These are phyloP conservation scores for Fusarium sp. DNA, from an alignment of 2,329 filamentous ascomycete genomes.

Conservation along the genomic window DNA sequence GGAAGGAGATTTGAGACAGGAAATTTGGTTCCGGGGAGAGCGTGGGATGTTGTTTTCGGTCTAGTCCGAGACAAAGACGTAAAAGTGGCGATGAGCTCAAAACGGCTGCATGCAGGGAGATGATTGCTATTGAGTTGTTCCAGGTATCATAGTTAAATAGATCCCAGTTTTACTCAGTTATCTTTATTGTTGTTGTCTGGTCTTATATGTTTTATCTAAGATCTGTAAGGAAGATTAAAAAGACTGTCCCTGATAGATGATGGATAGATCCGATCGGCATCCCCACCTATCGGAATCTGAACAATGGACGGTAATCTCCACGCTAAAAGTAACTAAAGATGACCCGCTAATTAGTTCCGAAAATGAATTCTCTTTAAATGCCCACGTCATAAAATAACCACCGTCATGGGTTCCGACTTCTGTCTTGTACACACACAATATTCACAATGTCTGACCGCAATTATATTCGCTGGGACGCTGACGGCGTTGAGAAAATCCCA, in stretches of 20 bases:
- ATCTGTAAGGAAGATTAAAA: too few relatives aligned
- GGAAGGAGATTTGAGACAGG: neutral
- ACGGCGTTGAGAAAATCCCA: neutral
- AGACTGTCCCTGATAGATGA: too few relatives aligned
- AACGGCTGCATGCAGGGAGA: too few relatives aligned
- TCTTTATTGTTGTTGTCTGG: too few relatives aligned
- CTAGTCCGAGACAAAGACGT: neutral
- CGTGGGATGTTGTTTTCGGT: neutral
- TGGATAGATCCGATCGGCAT: conserved; percentile 1
- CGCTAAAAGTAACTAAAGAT: neutral
- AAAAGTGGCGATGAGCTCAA: neutral
- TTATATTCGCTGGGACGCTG: conserved; percentile 2
- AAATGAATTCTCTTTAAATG: neutral
- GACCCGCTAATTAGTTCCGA: neutral
- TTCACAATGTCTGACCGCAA: neutral
- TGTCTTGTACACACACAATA: too few relatives aligned
- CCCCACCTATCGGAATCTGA: too few relatives aligned
- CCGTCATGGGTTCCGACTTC: neutral
- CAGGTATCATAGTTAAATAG: too few relatives aligned
- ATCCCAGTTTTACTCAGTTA: too few relatives aligned
- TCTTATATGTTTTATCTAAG: too few relatives aligned
- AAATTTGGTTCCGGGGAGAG: neutral
- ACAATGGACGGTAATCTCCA: neutral
- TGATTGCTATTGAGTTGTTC: too few relatives aligned
- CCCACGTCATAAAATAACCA: neutral